Base-by-base conservation (phyloP, 31 red algal genomes). In the Asparagopsis taxiformis region DNA sequence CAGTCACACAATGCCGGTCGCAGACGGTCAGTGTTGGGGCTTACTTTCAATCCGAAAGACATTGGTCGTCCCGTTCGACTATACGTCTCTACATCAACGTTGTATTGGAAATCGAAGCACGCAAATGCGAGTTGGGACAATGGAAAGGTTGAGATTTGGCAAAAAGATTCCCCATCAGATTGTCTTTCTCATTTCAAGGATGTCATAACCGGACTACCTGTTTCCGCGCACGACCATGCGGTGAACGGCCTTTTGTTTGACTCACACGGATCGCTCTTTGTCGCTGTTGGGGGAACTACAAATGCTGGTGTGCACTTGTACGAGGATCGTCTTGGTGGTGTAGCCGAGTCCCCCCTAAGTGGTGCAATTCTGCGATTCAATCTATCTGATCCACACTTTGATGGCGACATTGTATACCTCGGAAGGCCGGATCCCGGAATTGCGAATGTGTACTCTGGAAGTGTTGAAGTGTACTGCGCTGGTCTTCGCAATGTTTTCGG, bases 401-500 rank as follows among this genome's bases (percentile, higher is more conserved):
- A 90, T 33, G 85, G 85, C 55, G 24, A 90, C 23, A 80, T 90
- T 35, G 41, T 44, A 29, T 90, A 90, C 48, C 49, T 56, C 4
- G 34, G 33, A 16, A 38, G 41, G 24, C 39, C 34, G 15, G 53
- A 80, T 53, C 85, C 85, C 38, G 68, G 62, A 1, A 80, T 36
- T 55, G 75, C 85, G 8, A 46, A 31, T 10, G 58, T 80, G 44
- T 25, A 39, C 28, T 51, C 49, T 15, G 85, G 85, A 0, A 66
- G 26, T 37, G 75, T 90, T 2, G 41, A 72, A 25, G 60, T 80
- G 26, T 90, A 57, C 62, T 43, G 51, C n/a, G 2, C 61, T 0
- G 85, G 85, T 1, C 21, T 90, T 3, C 64, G 85, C 8, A 90
- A 90, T 51, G 38, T 57, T 0, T 90, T 67, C 44, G 85, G 85